phyloP scores from a whole-genome alignment of 202 grass and related monocot genomes.

The Miscanthus sacchariflorus region DNA sequence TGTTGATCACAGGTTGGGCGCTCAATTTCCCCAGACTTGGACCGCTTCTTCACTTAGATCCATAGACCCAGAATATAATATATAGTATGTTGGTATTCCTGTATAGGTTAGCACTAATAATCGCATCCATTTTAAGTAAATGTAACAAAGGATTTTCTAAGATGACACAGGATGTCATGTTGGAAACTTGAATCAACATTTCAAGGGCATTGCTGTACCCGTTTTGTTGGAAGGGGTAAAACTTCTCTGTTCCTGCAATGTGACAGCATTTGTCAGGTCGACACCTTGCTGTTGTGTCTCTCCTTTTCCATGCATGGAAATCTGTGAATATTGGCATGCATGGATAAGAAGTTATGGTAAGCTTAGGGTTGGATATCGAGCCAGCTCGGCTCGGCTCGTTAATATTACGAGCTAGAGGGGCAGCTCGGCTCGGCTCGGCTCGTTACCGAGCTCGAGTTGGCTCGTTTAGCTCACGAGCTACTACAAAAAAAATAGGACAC shows the following conservation, averaged over 20 bases:
- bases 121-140: neutral
- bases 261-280: neutral
- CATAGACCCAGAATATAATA: neutral
- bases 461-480: too few relatives aligned
- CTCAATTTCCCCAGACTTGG: constrained; percentile 1
- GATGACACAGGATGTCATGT: neutral
- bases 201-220: neutral
- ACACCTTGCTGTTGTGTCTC: neutral
- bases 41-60: neutral
- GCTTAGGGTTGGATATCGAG: neutral
- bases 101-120: constrained; percentile 21
- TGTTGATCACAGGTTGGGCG: neutral
- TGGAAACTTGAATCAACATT: neutral
- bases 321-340: neutral
- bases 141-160: constrained; percentile 3
- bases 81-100: constrained; percentile 6
- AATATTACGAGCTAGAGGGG: too few relatives aligned
- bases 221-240: neutral
- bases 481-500: too few relatives aligned
- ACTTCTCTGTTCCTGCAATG: constrained; percentile 27
- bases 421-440: too few relatives aligned
- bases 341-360: constrained; percentile 25
- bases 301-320: neutral
- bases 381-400: too few relatives aligned
- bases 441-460: too few relatives aligned